Percentiles rank a stretch among this genome's conserved stretches.
Evolutionary conservation across 192 early-diverging fungal species (phyloP).

Genomic region (Phycomyces nitens): DNA sequence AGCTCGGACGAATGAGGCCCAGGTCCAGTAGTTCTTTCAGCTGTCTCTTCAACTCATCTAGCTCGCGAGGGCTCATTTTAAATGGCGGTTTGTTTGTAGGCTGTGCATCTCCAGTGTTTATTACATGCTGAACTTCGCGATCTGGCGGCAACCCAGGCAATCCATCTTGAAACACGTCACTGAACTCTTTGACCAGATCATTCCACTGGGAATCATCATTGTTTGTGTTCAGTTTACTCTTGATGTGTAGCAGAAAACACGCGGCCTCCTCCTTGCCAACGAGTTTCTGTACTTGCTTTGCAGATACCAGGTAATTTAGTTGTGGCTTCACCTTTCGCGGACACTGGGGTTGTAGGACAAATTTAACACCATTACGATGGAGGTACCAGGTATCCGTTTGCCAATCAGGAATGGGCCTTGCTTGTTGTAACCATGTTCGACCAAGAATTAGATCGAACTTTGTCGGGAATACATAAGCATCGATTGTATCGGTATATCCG

Average conservation of each 20-base stretch:
- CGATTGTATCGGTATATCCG: neutral
- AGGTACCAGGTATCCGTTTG: neutral
- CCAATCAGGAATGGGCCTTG: neutral
- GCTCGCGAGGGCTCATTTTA: slow-evolving; percentile 18
- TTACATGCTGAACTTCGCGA: slow-evolving; percentile 1
- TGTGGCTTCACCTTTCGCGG: neutral
- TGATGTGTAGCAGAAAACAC: neutral
- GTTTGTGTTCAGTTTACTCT: neutral
- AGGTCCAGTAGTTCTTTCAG: slow-evolving; percentile 17
- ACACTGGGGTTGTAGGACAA: neutral
- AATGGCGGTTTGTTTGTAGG: slow-evolving; percentile 4
- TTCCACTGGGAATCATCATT: neutral
- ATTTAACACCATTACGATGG: neutral
- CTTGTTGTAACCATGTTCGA: neutral
- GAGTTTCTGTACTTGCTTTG: slow-evolving; percentile 3
- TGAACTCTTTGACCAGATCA: neutral
- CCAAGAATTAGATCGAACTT: slow-evolving; percentile 9
- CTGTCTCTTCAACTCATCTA: slow-evolving; percentile 29
- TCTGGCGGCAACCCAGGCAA: slow-evolving; percentile 7
- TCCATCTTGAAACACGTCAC: neutral
- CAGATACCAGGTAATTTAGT: slow-evolving; percentile 1
- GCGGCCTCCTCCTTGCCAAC: neutral
- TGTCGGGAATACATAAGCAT: slow-evolving; percentile 3
- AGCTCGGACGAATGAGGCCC: slow-evolving; percentile 31
- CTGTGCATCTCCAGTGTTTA: neutral